These are phyloP conservation scores for Backusella australiensis DNA, from an alignment of 192 early-diverging fungal species.

Conservation along the genomic window DNA sequence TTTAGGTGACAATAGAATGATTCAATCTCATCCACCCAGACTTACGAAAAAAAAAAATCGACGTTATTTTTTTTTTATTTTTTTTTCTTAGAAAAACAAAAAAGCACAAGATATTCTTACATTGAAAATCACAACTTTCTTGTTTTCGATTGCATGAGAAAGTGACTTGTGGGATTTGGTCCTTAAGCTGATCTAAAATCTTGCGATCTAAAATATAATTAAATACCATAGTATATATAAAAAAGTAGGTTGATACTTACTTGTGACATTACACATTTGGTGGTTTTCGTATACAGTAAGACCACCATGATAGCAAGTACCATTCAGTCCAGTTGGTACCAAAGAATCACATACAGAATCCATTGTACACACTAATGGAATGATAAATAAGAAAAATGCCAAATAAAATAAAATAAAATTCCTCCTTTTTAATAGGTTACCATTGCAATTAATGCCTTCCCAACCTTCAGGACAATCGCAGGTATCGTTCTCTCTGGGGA, in stretches of 20 bases:
- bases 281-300: slow-evolving; percentile 64
- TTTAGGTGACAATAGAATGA: slow-evolving; percentile 89
- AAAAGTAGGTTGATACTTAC: slow-evolving; percentile 34
- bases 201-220: slow-evolving; percentile 42
- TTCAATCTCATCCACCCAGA: slow-evolving; percentile 84
- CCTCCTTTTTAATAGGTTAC: slow-evolving; percentile 27
- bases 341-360: slow-evolving; percentile 67
- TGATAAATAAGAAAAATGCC: background rate
- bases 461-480: slow-evolving; percentile 86
- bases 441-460: slow-evolving; percentile 94
- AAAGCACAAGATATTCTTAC: slow-evolving; percentile 32
- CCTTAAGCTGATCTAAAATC: slow-evolving; percentile 53
- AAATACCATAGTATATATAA: too few species aligned
- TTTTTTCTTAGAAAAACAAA: background rate
- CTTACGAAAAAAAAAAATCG: slow-evolving; percentile 23
- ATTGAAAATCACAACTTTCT: slow-evolving; percentile 71
- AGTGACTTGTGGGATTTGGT: slow-evolving; percentile 76
- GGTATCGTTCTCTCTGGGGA: slow-evolving; percentile 47
- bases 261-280: slow-evolving; percentile 75
- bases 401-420: background rate
- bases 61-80: background rate
- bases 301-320: slow-evolving; percentile 75
- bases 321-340: slow-evolving; percentile 66
- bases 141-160: slow-evolving; percentile 63
- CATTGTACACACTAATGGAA: slow-evolving; percentile 53